phyloP scores from a whole-genome alignment of 148 eudicot species.

The Camellia sinensis region DNA sequence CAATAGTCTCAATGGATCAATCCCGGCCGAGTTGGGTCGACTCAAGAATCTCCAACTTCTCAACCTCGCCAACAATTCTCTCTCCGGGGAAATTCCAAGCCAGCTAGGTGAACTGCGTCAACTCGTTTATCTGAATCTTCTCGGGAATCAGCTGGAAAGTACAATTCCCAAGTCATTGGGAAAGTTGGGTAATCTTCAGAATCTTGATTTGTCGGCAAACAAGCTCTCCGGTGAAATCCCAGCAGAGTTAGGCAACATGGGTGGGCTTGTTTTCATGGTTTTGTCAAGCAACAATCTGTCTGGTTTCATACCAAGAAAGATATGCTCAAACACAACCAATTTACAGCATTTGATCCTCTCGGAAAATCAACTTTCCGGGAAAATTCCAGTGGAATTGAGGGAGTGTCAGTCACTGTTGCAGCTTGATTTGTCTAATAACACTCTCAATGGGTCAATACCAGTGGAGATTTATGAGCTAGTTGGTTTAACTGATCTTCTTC shows the following conservation, averaged over 20 bases:
- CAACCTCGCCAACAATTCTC: conserved; percentile 71
- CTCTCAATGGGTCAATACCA: conserved; percentile 74
- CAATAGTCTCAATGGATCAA: conserved; percentile 62
- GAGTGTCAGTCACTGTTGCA: conserved; percentile 50
- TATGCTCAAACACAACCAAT: conserved; percentile 67
- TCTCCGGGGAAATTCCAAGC: conserved; percentile 63
- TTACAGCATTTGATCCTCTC: conserved; percentile 56
- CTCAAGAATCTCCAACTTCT: conserved; percentile 51
- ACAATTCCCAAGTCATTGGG: conserved; percentile 52
- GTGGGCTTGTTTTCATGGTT: conserved; percentile 53
- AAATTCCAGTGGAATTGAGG: conserved; percentile 56
- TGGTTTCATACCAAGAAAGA: conserved; percentile 53
- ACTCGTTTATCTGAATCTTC: conserved; percentile 64
- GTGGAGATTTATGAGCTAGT: conserved; percentile 50
- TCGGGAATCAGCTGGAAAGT: conserved; percentile 77
- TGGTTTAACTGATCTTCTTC: conserved; percentile 64
- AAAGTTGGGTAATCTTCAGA: conserved; percentile 47
- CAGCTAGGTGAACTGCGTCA: conserved; percentile 58
- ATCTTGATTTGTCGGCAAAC: conserved; percentile 73
- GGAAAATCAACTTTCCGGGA: conserved; percentile 60
- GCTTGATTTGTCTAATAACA: conserved; percentile 89
- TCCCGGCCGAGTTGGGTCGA: conserved; percentile 48
- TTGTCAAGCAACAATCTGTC: conserved; percentile 56
- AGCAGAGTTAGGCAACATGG: conserved; percentile 61
- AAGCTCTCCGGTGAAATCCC: conserved; percentile 73